Conservation (phyloP, 768 basidiomycete genomes). For the Boletus subparvulus region DNA sequence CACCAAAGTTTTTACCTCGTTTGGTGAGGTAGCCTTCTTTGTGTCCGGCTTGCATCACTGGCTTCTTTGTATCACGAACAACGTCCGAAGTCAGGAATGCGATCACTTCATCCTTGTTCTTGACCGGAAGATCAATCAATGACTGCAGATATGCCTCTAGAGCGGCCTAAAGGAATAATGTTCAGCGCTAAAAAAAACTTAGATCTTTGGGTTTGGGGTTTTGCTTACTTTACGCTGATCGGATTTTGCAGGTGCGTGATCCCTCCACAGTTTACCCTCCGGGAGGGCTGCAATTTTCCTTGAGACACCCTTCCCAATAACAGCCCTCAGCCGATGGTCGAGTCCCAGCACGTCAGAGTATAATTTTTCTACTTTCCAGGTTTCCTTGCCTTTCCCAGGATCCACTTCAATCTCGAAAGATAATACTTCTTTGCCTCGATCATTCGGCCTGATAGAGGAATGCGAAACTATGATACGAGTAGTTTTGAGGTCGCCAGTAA, state of each 20-base stretch:
- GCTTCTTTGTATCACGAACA: constrained; percentile 70
- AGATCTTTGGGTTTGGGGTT: background rate
- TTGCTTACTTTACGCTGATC: constrained; percentile 88
- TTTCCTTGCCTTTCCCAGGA: constrained; percentile 67
- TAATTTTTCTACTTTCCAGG: constrained; percentile 88
- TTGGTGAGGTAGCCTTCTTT: constrained; percentile 97
- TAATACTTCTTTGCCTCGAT: constrained; percentile 88
- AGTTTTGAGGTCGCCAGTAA: constrained; percentile 68
- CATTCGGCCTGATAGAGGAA: constrained; percentile 85
- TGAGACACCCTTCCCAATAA: constrained; percentile 57
- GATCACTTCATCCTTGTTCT: constrained; percentile 86
- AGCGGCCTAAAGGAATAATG: constrained; percentile 46
- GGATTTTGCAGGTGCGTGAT: constrained; percentile 94
- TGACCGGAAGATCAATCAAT: constrained; percentile 76
- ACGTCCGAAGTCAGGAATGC: constrained; percentile 92
- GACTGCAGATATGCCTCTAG: constrained; percentile 87
- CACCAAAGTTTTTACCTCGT: constrained; percentile 95
- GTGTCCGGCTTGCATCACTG: constrained; percentile 77
- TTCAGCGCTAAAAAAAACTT: constrained; percentile 5
- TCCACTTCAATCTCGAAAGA: constrained; percentile 81
- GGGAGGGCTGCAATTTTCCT: constrained; percentile 83
- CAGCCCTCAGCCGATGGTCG: constrained; percentile 69
- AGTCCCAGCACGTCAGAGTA: constrained; percentile 90
- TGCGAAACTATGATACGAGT: constrained; percentile 72
- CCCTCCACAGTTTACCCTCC: constrained; percentile 93